These are phyloP conservation scores for Rhizophagus sp. DNA, from an alignment of 192 early-diverging fungal genomes.

Conservation along the genomic window DNA sequence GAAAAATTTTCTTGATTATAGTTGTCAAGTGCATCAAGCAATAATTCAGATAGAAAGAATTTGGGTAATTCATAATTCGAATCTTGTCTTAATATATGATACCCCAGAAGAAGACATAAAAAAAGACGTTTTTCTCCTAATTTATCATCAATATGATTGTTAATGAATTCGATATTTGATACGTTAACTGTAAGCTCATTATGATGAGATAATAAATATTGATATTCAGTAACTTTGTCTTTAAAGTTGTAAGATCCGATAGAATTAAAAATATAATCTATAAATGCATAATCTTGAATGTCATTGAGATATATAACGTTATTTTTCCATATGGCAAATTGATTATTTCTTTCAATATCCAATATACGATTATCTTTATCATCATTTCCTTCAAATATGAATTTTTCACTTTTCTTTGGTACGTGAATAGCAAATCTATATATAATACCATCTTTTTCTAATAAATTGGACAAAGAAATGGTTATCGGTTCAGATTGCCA, in stretches of 20 bases:
- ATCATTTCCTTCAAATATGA: background rate
- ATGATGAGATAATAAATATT: background rate
- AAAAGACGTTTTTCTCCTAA: background rate
- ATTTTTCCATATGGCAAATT: background rate
- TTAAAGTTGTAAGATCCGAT: background rate
- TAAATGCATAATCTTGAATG: background rate
- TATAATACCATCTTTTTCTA: background rate
- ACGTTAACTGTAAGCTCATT: background rate
- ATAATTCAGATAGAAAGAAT: background rate
- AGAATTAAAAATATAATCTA: constrained; percentile 1
- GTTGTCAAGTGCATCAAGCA: background rate
- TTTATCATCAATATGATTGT: background rate
- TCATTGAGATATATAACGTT: background rate
- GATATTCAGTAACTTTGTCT: background rate
- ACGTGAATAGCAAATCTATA: background rate
- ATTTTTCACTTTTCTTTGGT: background rate
- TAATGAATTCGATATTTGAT: background rate
- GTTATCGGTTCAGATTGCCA: background rate
- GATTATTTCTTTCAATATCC: background rate
- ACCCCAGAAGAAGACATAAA: background rate
- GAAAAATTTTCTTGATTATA: background rate
- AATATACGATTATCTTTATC: background rate
- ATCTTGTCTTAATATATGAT: background rate
- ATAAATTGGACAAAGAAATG: background rate
- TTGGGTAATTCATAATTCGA: background rate